These are phyloP conservation scores for Metschnikowia sp. DNA, from an alignment of 805 yeast genomes.

Conservation along the genomic window DNA sequence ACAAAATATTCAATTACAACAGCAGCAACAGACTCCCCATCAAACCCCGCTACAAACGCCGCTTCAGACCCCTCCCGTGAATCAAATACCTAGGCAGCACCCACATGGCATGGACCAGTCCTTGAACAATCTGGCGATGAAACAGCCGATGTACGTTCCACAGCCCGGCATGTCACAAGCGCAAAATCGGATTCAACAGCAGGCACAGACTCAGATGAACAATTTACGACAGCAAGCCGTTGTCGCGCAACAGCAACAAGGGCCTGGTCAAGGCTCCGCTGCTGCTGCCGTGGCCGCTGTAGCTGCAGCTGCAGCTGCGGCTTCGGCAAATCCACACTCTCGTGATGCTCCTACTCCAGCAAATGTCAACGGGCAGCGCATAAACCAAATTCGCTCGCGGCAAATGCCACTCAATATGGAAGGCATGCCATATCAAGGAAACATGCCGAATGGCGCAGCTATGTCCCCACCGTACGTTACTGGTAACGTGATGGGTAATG, in stretches of 20 bases:
- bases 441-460: background rate
- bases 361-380: slow-evolving; percentile 6
- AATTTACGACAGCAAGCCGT: slow-evolving; percentile 45
- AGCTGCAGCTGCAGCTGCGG: slow-evolving; percentile 8
- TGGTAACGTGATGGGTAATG: slow-evolving; percentile 1
- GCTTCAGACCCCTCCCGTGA: slow-evolving; percentile 7
- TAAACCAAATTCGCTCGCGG: slow-evolving; percentile 6
- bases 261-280: slow-evolving; percentile 8
- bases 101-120: slow-evolving; percentile 5
- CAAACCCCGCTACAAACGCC: slow-evolving; percentile 9
- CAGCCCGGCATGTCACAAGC: slow-evolving; percentile 13
- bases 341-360: slow-evolving; percentile 11
- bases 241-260: slow-evolving; percentile 23
- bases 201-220: slow-evolving; percentile 50
- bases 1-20: slow-evolving; percentile 2
- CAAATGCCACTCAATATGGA: slow-evolving; percentile 2
- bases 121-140: slow-evolving; percentile 18
- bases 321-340: slow-evolving; percentile 6
- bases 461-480: slow-evolving; percentile 2
- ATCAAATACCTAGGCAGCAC: slow-evolving; percentile 5
- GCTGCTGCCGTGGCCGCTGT: slow-evolving; percentile 10
- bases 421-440: background rate
- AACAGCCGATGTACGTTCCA: slow-evolving; percentile 28
- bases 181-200: slow-evolving; percentile 40
- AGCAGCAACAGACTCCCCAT: slow-evolving; percentile 12